Conservation (phyloP, 129 eudicot genomes). For the Saposhnikovia divaricata region DNA sequence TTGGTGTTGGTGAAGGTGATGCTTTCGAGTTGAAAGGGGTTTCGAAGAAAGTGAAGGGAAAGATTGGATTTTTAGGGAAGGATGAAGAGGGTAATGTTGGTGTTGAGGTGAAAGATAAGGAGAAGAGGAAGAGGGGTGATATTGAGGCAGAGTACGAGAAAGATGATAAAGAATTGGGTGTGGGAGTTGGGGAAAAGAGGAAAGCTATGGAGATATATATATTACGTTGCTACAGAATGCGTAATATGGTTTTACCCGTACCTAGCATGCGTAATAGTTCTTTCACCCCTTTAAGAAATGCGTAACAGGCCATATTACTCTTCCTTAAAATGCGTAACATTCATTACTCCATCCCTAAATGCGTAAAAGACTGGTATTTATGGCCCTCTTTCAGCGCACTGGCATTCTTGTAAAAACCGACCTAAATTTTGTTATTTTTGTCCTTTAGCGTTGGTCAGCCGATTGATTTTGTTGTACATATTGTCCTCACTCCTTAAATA, state of each 20-base stretch:
- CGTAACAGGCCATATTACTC: too few species aligned
- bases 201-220: slow-evolving; percentile 69
- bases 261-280: too few species aligned
- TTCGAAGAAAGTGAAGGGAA: slow-evolving; percentile 5
- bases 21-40: neutral
- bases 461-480: neutral
- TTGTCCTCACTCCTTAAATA: neutral
- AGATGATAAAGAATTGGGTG: slow-evolving; percentile 29
- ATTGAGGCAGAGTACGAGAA: slow-evolving; percentile 76
- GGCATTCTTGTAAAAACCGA: too few species aligned
- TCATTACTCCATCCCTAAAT: too few species aligned
- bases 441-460: too few species aligned
- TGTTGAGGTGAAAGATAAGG: slow-evolving; percentile 31
- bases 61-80: slow-evolving; percentile 9
- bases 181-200: slow-evolving; percentile 64
- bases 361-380: too few species aligned
- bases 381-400: too few species aligned
- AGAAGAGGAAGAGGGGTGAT: slow-evolving; percentile 94
- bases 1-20: slow-evolving; percentile 12
- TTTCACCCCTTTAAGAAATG: too few species aligned
- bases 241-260: too few species aligned
- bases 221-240: too few species aligned
- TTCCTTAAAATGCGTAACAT: too few species aligned
- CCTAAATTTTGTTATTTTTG: too few species aligned
- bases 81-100: neutral